A percentile compares a stretch with the other conserved stretches of the same genome.
Conservation (phyloP, 2,329 filamentous ascomycete genomes). For the Diaporthe nobilis region DNA sequence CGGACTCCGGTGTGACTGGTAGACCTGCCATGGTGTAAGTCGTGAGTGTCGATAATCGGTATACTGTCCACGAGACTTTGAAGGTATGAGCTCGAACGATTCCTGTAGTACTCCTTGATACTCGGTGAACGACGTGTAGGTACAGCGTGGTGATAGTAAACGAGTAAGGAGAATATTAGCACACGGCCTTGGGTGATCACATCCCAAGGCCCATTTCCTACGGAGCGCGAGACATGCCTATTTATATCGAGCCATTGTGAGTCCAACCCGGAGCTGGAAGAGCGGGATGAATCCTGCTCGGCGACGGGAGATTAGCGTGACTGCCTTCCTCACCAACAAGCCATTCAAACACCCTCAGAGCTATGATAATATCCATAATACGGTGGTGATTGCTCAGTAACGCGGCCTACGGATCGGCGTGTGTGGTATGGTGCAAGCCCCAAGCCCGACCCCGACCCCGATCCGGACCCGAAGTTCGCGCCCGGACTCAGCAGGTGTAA, state of each 20-base stretch:
- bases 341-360: background rate
- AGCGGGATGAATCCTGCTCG: conserved; percentile 14
- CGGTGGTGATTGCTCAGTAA: background rate
- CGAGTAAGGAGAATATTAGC: background rate
- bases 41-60: background rate
- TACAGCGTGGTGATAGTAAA: background rate
- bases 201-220: background rate
- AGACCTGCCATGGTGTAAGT: conserved; percentile 17
- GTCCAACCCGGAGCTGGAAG: background rate
- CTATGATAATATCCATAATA: background rate
- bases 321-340: background rate
- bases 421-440: background rate
- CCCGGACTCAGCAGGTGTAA: background rate
- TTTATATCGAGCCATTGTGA: background rate
- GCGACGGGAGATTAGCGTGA: background rate
- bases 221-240: background rate
- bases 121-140: rapidly evolving
- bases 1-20: conserved; percentile 8
- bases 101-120: background rate
- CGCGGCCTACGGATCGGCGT: too few relatives aligned
- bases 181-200: background rate
- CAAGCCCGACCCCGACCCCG: conserved; percentile 1
- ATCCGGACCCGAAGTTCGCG: background rate
- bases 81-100: background rate
- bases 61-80: background rate